Evolutionary conservation across 495 filamentous ascomycete genomes (phyloP), one percentile per base, ranked within the genome.

Genomic region (Penicillium goetzii): DNA sequence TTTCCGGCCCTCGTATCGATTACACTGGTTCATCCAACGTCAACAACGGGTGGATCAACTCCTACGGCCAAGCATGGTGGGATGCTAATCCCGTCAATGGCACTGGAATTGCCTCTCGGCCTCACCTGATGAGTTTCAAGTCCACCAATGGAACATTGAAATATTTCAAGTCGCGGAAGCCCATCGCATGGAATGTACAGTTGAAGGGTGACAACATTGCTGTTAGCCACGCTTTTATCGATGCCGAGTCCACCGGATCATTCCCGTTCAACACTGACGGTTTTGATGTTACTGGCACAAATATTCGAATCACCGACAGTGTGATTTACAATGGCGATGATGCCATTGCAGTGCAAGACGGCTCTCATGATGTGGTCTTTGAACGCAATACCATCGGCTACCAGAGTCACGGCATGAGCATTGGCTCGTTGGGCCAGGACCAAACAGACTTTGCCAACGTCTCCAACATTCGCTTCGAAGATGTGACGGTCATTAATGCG

Each of bases 251-350:
- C 19, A 76, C 72, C 0, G 70, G 69, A 45, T 67, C 69, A 12
- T 80, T 81, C 62, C 77, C 76, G 3, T 81, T 80, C 71, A 81
- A 81, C 61, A 81, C 79, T 2, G 75, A 79, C 51, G 77, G 73
- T 19, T 80, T 80, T 51, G 78, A 76, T 60, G 74, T 80, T 11
- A 70, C 68, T 2, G 78, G 66, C 9, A 73, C 72, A 36, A 72
- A 78, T 41, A 68, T 80, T 34, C 63, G 61, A 7, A 76, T 81
- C 51, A 61, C 70, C 3, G 73, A 80, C 58, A 74, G 67, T 52
- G 63, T 75, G 25, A 78, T 81, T 57, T 77, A 75, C 58, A 81
- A 81, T 50, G 78, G 76, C 4, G 78, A 80, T 61, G 78, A 81
- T 59, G 76, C 76, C 23, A 77, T 80, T 36, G 78, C 78, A 2